These are phyloP conservation scores for Cornus florida DNA, from an alignment of 148 eudicot genomes.

Conservation along the genomic window DNA sequence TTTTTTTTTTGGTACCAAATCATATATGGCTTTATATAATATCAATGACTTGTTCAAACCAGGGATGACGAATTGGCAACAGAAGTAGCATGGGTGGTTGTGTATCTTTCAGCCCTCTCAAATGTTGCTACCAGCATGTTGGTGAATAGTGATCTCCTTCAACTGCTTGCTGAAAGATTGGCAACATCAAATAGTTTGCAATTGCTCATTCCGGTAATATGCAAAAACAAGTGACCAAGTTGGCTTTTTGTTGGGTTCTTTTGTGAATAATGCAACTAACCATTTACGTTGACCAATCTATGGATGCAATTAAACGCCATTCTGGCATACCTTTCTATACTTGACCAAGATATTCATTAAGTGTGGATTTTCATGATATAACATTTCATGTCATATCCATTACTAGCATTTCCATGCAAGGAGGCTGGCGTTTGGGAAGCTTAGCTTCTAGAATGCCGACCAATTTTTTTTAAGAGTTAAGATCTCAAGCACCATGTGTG, in stretches of 20 bases:
- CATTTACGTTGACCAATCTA: neutral
- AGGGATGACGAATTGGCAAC: constrained; percentile 98
- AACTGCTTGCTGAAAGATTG: constrained; percentile 77
- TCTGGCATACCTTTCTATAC: neutral
- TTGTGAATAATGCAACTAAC: constrained; percentile 7
- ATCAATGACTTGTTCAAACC: constrained; percentile 26
- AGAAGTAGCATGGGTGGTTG: constrained; percentile 98
- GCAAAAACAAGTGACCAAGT: constrained; percentile 6
- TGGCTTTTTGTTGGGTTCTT: neutral
- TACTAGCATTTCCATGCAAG: neutral
- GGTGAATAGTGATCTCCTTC: constrained; percentile 73
- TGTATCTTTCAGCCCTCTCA: constrained; percentile 92
- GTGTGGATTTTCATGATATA: neutral
- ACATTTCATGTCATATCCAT: neutral
- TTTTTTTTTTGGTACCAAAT: neutral
- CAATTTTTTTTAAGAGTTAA: too few relatives aligned
- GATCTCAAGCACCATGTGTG: neutral
- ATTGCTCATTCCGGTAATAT: constrained; percentile 85
- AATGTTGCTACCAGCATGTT: constrained; percentile 68
- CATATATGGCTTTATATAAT: neutral
- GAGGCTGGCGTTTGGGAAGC: neutral
- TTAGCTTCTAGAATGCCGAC: too few relatives aligned
- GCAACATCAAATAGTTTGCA: constrained; percentile 76
- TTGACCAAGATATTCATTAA: neutral
- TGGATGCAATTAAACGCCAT: neutral